Evolutionary conservation across 1,284 basidiomycete species (phyloP), one percentile per base, ranked within the genome.

Genomic region (Fistulinella cinereoalba): DNA sequence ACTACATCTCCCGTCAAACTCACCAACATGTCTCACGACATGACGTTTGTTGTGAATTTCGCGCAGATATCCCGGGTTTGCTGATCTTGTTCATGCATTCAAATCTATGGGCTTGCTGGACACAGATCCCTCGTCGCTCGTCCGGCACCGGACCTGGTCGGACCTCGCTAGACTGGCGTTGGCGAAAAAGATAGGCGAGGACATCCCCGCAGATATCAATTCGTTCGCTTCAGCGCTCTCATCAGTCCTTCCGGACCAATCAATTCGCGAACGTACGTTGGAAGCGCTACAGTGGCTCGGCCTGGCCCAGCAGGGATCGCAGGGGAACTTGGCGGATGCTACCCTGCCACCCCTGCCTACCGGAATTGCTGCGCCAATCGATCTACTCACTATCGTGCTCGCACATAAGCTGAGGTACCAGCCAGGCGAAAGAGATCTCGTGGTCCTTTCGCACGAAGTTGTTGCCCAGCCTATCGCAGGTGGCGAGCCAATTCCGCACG

Each of bases 401-500:
- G 77, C 88, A 2, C 74, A 83, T 56, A 87, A 83, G 57, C 80
- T 97, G 18, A 74, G 75, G 9, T 97, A 97, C 64, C 67, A 60
- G 0, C 77, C 80, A 0, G 71, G 75, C 24, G 94, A 97, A 67
- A 78, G 85, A 13, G 94, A 97, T 66, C 82, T 92, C 68, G 92
- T 95, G 51, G 79, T 97, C 27, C 80, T 97, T 21, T 77, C 87
- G 50, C 95, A 97, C 69, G 87, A 93, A 62, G 74, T 95, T 54
- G 77, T 86, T 37, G 73, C 80, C 16, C 55, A 56, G 40, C 61
- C 63, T n/a, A n/a, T n/a, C n/a, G n/a, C n/a, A n/a, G n/a, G n/a
- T n/a, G n/a, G n/a, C n/a, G n/a, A n/a, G n/a, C n/a, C n/a, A n/a
- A n/a, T n/a, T n/a, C n/a, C n/a, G n/a, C n/a, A n/a, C n/a, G n/a